Conservation (phyloP, 176 grass and related monocot species). For the Alloteropsis semialata region DNA sequence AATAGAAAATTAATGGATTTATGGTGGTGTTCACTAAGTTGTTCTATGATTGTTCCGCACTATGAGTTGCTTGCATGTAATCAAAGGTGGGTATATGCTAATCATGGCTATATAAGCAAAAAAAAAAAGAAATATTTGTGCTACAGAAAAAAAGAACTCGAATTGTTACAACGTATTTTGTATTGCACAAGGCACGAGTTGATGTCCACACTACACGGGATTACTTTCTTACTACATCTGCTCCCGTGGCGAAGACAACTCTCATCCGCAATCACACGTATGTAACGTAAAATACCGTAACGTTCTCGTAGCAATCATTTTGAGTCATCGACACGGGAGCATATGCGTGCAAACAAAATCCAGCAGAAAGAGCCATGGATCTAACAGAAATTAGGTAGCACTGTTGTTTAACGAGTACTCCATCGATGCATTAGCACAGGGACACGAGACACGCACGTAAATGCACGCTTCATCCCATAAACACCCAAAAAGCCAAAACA, state of each 20-base stretch:
- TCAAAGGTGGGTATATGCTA: neutral
- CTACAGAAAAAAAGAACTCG: neutral
- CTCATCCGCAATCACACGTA: neutral
- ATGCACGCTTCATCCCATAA: neutral
- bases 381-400: constrained; percentile 30
- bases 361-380: neutral
- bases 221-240: neutral
- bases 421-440: neutral
- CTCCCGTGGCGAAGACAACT: neutral
- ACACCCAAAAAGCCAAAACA: constrained; percentile 39
- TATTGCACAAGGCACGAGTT: neutral
- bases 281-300: neutral
- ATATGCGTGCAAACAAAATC: constrained; percentile 5
- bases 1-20: neutral
- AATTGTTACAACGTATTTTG: neutral
- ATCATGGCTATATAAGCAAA: neutral
- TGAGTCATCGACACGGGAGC: neutral
- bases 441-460: neutral
- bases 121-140: neutral
- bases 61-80: neutral
- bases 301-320: neutral
- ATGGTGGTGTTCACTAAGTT: neutral
- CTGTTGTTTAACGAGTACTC: neutral
- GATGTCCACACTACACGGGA: neutral
- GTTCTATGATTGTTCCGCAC: neutral